Conservation (phyloP, 169 alveolate genomes). For the Cryptosporidium ubiquitum region DNA sequence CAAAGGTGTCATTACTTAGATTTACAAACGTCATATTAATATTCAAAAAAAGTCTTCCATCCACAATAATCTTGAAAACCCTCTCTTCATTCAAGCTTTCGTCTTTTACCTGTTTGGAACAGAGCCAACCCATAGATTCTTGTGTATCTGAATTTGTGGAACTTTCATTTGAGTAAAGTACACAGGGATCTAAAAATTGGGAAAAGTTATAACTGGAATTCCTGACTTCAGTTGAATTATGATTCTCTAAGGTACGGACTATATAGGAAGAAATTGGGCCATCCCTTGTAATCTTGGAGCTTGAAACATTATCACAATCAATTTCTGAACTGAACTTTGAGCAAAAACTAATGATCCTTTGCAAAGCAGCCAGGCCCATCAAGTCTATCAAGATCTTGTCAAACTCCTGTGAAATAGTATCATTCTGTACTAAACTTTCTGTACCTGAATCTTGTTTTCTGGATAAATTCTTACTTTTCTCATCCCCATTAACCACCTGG, state of each 20-base stretch:
- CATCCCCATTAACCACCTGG: background rate
- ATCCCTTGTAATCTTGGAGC: conserved; percentile 37
- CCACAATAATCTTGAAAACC: conserved; percentile 40
- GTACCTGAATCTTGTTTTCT: background rate
- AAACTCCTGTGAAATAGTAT: conserved; percentile 22
- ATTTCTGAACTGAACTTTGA: conserved; percentile 2
- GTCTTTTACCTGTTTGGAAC: background rate
- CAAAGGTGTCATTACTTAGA: conserved; percentile 6
- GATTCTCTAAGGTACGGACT: background rate
- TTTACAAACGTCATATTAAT: conserved; percentile 14
- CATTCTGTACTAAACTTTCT: background rate
- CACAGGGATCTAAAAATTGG: conserved; percentile 28
- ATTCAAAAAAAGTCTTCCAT: conserved; percentile 50
- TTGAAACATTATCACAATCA: conserved; percentile 21
- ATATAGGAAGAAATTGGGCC: conserved; percentile 61
- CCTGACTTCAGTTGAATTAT: background rate
- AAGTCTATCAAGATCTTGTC: conserved; percentile 33
- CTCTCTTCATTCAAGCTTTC: background rate
- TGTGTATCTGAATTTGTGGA: background rate
- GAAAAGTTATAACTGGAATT: background rate
- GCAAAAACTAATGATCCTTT: conserved; percentile 56
- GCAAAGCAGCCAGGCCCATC: conserved; percentile 70
- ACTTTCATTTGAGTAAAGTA: background rate
- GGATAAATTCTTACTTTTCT: background rate
- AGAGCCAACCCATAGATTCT: conserved; percentile 27